Base-by-base conservation (phyloP, 2,329 filamentous ascomycete genomes). In the Colletotrichum chlorophyti region DNA sequence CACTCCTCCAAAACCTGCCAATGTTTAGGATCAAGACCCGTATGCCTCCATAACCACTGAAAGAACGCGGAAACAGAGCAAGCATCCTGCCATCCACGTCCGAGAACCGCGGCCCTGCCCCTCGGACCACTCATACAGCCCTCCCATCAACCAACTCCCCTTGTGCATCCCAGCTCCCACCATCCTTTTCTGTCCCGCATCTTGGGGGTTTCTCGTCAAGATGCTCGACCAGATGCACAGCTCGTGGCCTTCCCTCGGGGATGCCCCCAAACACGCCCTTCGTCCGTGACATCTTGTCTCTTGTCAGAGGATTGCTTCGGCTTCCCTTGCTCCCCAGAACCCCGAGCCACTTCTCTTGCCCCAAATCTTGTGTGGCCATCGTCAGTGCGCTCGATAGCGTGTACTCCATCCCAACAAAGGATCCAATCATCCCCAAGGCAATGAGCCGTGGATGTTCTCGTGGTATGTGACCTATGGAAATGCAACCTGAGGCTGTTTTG, bases 301-400 rank as follows among this genome's bases (percentile, higher is more conserved):
- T 62, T 72, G 72, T 73, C 61, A 70, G 70, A 72, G 72, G 69
- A 66, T 55, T 72, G 70, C 70, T 68, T 74, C 72, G 72, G 72
- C 69, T 73, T 71, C 62, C 70, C 63, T 69, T 73, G 69, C 71
- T 68, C 43, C 58, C 52, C 17, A 21, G 37, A 46, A 11, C 31
- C 43, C 54, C 49, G 42, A 54, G 48, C 15, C 34, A 40, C 9
- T 14, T 17, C 21, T 32, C 24, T 34, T n/a, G n/a, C 24, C 31
- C 46, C 15, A 38, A 45, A 35, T 50, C 23, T 24, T 29, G 17
- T 21, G 52, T 31, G 24, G 32, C 26, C 31, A 38, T 45, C 47
- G 48, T 58, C 58, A 48, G 58, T 58, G 53, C 53, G 47, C 45
- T 12, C 11, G 29, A 24, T 34, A 19, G 29, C 23, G 32, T 27